phyloP scores from a whole-genome alignment of 768 basidiomycete genomes.

The Psilocybe tampanensis region DNA sequence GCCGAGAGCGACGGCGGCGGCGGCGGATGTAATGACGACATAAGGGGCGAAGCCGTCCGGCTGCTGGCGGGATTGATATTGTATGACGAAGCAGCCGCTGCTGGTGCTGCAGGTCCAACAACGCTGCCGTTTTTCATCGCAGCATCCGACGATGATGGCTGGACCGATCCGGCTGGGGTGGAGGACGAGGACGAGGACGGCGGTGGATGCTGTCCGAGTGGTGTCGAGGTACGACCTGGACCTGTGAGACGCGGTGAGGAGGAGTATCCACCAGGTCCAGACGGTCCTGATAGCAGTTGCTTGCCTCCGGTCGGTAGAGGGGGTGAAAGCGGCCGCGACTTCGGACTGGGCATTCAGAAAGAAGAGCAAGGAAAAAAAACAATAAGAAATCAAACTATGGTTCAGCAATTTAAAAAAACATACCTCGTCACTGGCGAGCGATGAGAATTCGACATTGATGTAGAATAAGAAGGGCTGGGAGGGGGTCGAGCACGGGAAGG shows the following conservation, averaged over 20 bases:
- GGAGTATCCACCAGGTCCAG: slow-evolving; percentile 21
- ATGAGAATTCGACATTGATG: slow-evolving; percentile 16
- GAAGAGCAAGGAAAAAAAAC: too few relatives aligned
- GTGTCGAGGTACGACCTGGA: slow-evolving; percentile 23
- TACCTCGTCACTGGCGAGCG: slow-evolving; percentile 27
- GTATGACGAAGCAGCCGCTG: too few relatives aligned
- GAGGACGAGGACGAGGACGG: slow-evolving; percentile 10
- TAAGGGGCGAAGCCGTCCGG: slow-evolving; percentile 35
- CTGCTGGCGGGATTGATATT: slow-evolving; percentile 22
- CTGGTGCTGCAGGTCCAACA: too few relatives aligned
- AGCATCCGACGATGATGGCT: slow-evolving; percentile 13
- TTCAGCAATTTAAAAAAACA: background rate
- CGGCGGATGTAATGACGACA: slow-evolving; percentile 25
- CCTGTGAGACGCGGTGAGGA: slow-evolving; percentile 26
- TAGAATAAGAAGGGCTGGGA: slow-evolving; percentile 26
- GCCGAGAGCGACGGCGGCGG: slow-evolving; percentile 7
- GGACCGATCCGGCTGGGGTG: slow-evolving; percentile 4
- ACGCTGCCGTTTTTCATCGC: slow-evolving; percentile 22
- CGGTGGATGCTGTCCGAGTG: slow-evolving; percentile 23
- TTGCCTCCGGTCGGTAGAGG: slow-evolving; percentile 19
- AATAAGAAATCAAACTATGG: background rate
- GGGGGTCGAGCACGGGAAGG: slow-evolving; percentile 26
- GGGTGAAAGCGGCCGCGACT: slow-evolving; percentile 36
- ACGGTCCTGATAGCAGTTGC: slow-evolving; percentile 19
- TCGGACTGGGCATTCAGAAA: slow-evolving; percentile 23